These are phyloP conservation scores for Dactylellina drechsleri DNA, from an alignment of 2,329 filamentous ascomycete genomes.

Conservation along the genomic window DNA sequence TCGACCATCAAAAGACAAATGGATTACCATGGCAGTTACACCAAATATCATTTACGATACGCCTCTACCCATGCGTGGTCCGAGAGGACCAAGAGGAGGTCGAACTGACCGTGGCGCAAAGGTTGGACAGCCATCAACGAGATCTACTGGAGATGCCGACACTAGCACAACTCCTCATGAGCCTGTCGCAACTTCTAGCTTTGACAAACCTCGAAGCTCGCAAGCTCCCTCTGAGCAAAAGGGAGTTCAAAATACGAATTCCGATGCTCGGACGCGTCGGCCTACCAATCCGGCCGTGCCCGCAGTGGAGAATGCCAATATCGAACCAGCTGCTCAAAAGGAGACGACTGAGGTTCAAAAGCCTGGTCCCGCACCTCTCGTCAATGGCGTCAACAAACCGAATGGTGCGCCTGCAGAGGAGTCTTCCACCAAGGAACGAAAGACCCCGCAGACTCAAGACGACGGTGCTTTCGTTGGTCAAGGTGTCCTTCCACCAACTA, in stretches of 20 bases:
- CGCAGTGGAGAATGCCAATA: constrained; percentile 20
- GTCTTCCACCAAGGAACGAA: constrained; percentile 36
- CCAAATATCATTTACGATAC: constrained; percentile 89
- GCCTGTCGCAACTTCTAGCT: constrained; percentile 8
- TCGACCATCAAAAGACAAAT: constrained; percentile 77
- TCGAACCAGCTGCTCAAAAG: constrained; percentile 29
- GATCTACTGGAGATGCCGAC: constrained; percentile 61
- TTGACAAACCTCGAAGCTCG: constrained; percentile 41
- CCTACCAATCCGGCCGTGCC: constrained; percentile 26
- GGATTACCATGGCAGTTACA: constrained; percentile 83
- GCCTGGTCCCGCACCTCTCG: constrained; percentile 8
- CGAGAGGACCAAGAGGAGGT: constrained; percentile 67
- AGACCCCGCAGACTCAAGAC: constrained; percentile 39
- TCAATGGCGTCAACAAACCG: constrained; percentile 22
- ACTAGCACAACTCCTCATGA: constrained; percentile 39
- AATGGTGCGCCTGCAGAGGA: constrained; percentile 22
- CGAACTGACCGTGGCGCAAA: constrained; percentile 68
- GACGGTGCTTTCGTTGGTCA: constrained; percentile 54
- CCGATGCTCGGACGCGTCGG: constrained; percentile 22
- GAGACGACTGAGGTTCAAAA: constrained; percentile 31
- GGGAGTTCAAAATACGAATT: constrained; percentile 28
- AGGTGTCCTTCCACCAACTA: constrained; percentile 50
- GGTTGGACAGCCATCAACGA: constrained; percentile 61
- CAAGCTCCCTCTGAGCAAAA: constrained; percentile 40
- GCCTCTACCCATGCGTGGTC: constrained; percentile 69